Evolutionary conservation across 345 rosid genomes (phyloP).

Genomic region (Cardamine occulta): DNA sequence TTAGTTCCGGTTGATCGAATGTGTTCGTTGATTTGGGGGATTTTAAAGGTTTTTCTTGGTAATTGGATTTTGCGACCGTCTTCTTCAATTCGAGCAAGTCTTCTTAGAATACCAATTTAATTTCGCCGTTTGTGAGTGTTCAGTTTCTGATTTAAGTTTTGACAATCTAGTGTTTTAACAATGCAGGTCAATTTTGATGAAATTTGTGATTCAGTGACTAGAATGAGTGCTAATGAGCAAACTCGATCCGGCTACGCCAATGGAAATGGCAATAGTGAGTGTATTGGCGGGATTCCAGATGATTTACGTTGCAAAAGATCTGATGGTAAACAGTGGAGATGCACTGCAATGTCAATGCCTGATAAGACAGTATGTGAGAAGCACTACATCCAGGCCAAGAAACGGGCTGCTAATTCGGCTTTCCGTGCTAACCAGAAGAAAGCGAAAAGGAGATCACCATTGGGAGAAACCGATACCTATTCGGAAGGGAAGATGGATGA

Average conservation of each 20-base stretch:
- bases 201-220: conserved; percentile 20
- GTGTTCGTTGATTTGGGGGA: conserved; percentile 17
- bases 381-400: conserved; percentile 93
- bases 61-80: conserved; percentile 28
- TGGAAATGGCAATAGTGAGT: conserved; percentile 66
- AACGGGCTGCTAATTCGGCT: conserved; percentile 93
- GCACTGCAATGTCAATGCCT: conserved; percentile 97
- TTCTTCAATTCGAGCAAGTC: too few relatives aligned
- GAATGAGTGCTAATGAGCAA: conserved; percentile 52
- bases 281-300: conserved; percentile 58
- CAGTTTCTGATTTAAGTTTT: background rate
- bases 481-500: conserved; percentile 79
- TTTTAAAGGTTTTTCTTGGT: background rate
- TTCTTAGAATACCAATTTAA: background rate
- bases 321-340: conserved; percentile 98
- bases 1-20: conserved; percentile 6
- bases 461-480: conserved; percentile 61
- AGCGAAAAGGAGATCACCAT: conserved; percentile 60
- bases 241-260: conserved; percentile 59
- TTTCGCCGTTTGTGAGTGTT: background rate
- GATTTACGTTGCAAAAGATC: conserved; percentile 98
- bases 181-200: conserved; percentile 36
- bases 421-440: conserved; percentile 83
- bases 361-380: conserved; percentile 99
- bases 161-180: conserved; percentile 20